phyloP scores from a whole-genome alignment of 2,329 filamentous ascomycete genomes.

The Fusarium luffae region DNA sequence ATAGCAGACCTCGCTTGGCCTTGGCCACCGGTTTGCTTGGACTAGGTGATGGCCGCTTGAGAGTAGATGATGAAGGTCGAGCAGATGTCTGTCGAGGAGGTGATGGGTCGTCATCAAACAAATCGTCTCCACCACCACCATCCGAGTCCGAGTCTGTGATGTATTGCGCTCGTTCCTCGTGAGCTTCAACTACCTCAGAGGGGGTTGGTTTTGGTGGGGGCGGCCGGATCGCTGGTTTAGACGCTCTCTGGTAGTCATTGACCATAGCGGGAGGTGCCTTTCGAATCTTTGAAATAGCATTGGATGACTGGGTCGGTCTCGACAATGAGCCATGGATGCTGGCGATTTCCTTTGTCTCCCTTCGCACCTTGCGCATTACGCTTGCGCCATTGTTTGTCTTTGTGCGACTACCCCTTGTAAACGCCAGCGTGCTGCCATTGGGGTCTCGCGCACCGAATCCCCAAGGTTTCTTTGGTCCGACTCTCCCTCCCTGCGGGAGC shows the following conservation, averaged over 20 bases:
- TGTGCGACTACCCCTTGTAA: slow-evolving; percentile 61
- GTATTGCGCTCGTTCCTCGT: slow-evolving; percentile 52
- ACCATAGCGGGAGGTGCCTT: slow-evolving; percentile 66
- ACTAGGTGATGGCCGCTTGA: slow-evolving; percentile 33
- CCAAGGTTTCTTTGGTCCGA: slow-evolving; percentile 46
- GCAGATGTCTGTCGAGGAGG: slow-evolving; percentile 18
- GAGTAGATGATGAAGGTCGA: slow-evolving; percentile 30
- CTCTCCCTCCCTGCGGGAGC: slow-evolving; percentile 57
- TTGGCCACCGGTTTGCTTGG: slow-evolving; percentile 1
- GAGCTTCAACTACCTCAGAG: slow-evolving; percentile 44
- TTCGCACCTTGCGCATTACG: slow-evolving; percentile 66
- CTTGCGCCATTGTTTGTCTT: slow-evolving; percentile 63
- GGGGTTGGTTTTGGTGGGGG: slow-evolving; percentile 35
- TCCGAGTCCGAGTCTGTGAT: slow-evolving; percentile 55
- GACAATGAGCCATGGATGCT: slow-evolving; percentile 60
- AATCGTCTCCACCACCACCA: slow-evolving; percentile 13
- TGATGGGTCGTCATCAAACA: slow-evolving; percentile 40
- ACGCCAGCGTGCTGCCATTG: slow-evolving; percentile 53
- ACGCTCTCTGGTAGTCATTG: slow-evolving; percentile 61
- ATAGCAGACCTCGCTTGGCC: slow-evolving; percentile 43
- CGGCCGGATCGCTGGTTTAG: slow-evolving; percentile 51
- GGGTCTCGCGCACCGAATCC: slow-evolving; percentile 45
- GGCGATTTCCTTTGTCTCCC: slow-evolving; percentile 66
- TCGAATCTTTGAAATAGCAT: slow-evolving; percentile 54
- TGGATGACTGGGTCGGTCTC: slow-evolving; percentile 44